Evolutionary conservation across 768 basidiomycete genomes (phyloP).

Genomic region (Steccherinum ochraceum): DNA sequence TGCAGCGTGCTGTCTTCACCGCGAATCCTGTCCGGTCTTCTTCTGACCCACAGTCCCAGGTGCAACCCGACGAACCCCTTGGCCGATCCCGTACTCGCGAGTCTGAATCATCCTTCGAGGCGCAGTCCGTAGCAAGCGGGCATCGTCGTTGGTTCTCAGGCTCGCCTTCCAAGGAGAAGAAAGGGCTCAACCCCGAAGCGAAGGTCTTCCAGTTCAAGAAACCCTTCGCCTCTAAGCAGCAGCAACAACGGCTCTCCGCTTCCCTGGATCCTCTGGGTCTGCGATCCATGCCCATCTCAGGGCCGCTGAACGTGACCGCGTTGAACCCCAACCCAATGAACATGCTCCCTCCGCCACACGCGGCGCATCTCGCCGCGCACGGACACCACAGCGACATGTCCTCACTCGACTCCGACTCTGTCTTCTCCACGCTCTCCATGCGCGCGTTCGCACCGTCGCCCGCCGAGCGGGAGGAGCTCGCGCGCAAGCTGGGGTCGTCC

Average conservation of each 20-base stretch:
- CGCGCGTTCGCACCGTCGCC: conserved; percentile 87
- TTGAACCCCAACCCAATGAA: conserved; percentile 11
- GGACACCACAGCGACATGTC: not conserved
- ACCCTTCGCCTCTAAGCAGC: conserved; percentile 7
- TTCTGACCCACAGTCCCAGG: conserved; percentile 13
- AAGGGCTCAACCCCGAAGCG: conserved; percentile 78
- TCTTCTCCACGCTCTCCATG: conserved; percentile 36
- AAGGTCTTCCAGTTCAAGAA: conserved; percentile 60
- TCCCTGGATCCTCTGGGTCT: conserved; percentile 9
- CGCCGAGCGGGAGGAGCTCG: conserved; percentile 79
- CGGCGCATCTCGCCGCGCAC: not conserved
- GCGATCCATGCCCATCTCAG: conserved; percentile 15
- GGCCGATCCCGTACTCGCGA: conserved; percentile 13
- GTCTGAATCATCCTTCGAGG: conserved; percentile 11
- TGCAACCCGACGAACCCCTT: conserved; percentile 5
- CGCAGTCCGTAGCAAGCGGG: conserved; percentile 23
- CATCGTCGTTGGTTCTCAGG: conserved; percentile 44
- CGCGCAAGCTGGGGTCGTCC: conserved; percentile 70
- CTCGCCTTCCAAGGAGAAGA: conserved; percentile 45
- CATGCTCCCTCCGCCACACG: conserved; percentile 13
- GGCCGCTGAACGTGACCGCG: conserved; percentile 14
- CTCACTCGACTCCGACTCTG: conserved; percentile 11
- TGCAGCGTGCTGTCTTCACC: conserved; percentile 14
- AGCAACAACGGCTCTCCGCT: not conserved
- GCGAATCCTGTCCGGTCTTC: conserved; percentile 13